phyloP scores from a whole-genome alignment of 1,139 yeast genomes.

The Suhomyces ambrosiae region DNA sequence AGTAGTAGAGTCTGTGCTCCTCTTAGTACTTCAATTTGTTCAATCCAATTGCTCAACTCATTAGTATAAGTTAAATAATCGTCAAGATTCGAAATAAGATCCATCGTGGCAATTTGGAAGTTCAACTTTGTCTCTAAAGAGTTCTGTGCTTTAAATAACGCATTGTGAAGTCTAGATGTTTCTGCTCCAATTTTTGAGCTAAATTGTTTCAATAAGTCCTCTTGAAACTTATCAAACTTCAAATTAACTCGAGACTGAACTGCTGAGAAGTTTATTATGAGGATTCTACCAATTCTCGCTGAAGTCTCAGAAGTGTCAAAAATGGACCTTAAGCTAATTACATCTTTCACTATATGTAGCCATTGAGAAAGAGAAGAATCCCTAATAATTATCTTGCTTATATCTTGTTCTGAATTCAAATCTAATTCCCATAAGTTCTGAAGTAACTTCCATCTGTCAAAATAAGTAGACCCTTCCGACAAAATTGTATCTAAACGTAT shows the following conservation, averaged over 20 bases:
- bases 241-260: constrained; percentile 58
- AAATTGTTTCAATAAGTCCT: constrained; percentile 47
- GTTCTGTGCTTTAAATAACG: constrained; percentile 19
- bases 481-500: constrained; percentile 23
- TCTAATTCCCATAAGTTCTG: constrained; percentile 61
- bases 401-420: constrained; percentile 24
- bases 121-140: constrained; percentile 23
- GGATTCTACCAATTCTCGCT: constrained; percentile 42
- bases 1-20: constrained; percentile 49
- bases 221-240: constrained; percentile 63
- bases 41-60: constrained; percentile 31
- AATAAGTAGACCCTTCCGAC: constrained; percentile 35
- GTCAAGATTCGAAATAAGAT: constrained; percentile 22
- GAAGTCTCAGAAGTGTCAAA: constrained; percentile 54
- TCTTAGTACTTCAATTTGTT: constrained; percentile 25
- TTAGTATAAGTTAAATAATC: constrained; percentile 18
- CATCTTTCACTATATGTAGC: constrained; percentile 48
- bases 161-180: constrained; percentile 17
- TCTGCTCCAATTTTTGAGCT: constrained; percentile 33
- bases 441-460: constrained; percentile 55
- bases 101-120: constrained; percentile 19
- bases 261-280: constrained; percentile 46
- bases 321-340: constrained; percentile 46
- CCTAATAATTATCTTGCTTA: constrained; percentile 22
- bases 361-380: constrained; percentile 44